Conservation (phyloP, 1,284 basidiomycete genomes). For the Leccinum huronense region DNA sequence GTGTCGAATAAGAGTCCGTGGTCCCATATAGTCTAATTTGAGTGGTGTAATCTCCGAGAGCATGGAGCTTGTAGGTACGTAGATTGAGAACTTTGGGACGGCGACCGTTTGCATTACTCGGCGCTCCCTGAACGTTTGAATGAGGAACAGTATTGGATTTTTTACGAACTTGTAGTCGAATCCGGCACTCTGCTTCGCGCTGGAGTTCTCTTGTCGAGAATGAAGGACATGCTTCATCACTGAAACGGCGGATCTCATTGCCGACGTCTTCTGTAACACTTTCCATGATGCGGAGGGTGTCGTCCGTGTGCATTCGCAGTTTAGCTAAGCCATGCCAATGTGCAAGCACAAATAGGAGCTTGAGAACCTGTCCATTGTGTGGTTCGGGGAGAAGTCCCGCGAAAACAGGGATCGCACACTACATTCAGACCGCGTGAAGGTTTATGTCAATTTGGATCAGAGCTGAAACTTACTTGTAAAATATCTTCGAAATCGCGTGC, state of each 20-base stretch:
- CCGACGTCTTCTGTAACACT: not conserved
- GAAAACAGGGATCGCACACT: not conserved
- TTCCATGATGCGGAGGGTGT: not conserved
- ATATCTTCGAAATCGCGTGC: not conserved
- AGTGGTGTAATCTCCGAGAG: not conserved
- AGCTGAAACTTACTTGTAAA: not conserved
- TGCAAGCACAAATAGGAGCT: not conserved
- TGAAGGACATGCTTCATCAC: not conserved
- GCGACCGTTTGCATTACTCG: not conserved
- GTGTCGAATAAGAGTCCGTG: not conserved
- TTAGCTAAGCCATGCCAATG: not conserved
- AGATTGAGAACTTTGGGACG: not conserved
- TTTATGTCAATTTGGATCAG: not conserved
- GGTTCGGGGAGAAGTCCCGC: not conserved
- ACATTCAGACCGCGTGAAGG: not conserved
- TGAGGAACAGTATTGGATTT: not conserved
- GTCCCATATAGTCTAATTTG: not conserved
- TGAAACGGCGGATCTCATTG: not conserved
- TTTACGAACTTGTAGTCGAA: not conserved
- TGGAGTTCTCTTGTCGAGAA: not conserved
- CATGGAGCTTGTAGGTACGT: not conserved
- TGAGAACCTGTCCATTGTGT: not conserved
- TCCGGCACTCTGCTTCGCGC: not conserved
- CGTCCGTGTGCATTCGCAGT: not conserved
- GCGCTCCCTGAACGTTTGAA: not conserved